Evolutionary conservation across 148 eudicot genomes (phyloP), one percentile per base, ranked within the genome.

Genomic region (Polygonum maritimum): DNA sequence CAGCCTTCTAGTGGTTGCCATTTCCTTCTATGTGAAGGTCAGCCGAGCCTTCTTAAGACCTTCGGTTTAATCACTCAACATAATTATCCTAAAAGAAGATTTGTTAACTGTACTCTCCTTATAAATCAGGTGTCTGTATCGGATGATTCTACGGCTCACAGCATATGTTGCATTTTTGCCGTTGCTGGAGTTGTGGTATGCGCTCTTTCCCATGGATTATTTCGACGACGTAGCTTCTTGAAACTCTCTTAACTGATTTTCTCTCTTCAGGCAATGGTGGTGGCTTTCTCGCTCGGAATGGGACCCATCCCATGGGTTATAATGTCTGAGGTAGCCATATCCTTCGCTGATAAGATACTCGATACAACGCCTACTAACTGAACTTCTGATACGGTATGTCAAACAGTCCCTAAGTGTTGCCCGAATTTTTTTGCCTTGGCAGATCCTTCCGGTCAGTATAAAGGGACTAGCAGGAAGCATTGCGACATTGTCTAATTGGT

Each of bases 241-340:
- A n/a, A 41, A 48, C 22, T 21, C 18, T 18, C 26, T 71, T 71
- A 72, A 48, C 54, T 22, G 36, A 41, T 44, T 14, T 15, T 44
- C 54, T 72, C 54, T 8, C 49, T 72, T 45, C 75, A 72, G 75
- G 75, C 52, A 72, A 72, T 72, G 75, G 75, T 72, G 52, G 51
- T 72, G 7, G 52, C 82, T 22, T 91, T 91, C 84, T 94, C 98
- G 26, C 85, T 94, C 76, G 98, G 98, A 81, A 83, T 94, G 82
- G 98, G 98, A 69, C 91, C 98, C 48, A 88, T 91, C 79, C 98
- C 98, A 57, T 94, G 98, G 98, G 51, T 91, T 81, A 94, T 94
- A 69, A 94, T 94, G 98, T 94, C 98, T 54, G 98, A 93, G 98
- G 98, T 93, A 87, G 79, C 65, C 8, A 5, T 45, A 10, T 58